A percentile compares a stretch with the other conserved stretches of the same genome.
phyloP scores from a whole-genome alignment of 2,329 filamentous ascomycete genomes.

The Monosporascus sp. region DNA sequence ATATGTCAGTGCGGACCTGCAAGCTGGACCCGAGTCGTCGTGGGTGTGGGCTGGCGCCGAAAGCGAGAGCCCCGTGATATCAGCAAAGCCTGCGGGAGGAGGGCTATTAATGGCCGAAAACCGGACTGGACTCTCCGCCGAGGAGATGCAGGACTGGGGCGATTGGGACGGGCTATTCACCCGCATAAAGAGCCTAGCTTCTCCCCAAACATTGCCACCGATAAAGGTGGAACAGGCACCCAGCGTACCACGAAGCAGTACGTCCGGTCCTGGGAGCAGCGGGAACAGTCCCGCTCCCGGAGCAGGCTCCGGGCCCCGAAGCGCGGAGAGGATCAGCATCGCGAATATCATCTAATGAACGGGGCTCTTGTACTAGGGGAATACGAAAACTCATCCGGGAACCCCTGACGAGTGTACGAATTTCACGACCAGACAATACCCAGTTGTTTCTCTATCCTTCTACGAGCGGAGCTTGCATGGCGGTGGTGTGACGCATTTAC shows the following conservation, averaged over 20 bases:
- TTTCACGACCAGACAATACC: constrained; percentile 14
- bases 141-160: constrained; percentile 64
- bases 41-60: constrained; percentile 78
- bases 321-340: constrained; percentile 40
- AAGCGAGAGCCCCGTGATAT: constrained; percentile 29
- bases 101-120: constrained; percentile 40
- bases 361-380: not conserved
- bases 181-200: constrained; percentile 49
- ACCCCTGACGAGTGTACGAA: constrained; percentile 14
- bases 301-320: constrained; percentile 28
- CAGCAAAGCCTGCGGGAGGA: constrained; percentile 26
- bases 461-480: not conserved
- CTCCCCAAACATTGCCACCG: constrained; percentile 26
- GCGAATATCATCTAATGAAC: constrained; percentile 36
- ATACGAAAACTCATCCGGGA: not conserved
- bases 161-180: constrained; percentile 74
- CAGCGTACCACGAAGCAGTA: constrained; percentile 16
- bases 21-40: constrained; percentile 68
- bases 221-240: constrained; percentile 27
- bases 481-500: not conserved
- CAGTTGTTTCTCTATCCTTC: not conserved
- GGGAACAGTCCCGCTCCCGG: constrained; percentile 28
- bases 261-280: constrained; percentile 17
- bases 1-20: constrained; percentile 81
- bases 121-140: constrained; percentile 47